A percentile compares a stretch with the other conserved stretches of the same genome.
Evolutionary conservation across 1,139 yeast species (phyloP).

Genomic region (Pichia inconspicua): DNA sequence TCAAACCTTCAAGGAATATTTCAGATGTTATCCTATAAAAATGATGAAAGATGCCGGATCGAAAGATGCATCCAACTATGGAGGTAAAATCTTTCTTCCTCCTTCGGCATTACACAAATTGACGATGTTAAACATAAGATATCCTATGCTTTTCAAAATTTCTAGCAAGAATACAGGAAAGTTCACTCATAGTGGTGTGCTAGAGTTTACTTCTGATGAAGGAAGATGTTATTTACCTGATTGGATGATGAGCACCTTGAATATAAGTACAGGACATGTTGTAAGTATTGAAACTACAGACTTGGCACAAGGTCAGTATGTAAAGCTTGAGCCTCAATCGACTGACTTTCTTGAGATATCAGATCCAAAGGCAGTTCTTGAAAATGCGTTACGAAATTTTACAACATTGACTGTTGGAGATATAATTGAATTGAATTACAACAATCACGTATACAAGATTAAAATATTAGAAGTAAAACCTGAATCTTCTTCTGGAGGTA

Average conservation of each 20-base stretch:
- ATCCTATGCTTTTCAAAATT: constrained; percentile 90
- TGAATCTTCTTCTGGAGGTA: constrained; percentile 46
- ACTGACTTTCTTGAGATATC: constrained; percentile 87
- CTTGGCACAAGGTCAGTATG: constrained; percentile 79
- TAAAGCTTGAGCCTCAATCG: constrained; percentile 91
- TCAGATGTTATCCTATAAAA: constrained; percentile 83
- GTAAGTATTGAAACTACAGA: constrained; percentile 70
- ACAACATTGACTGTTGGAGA: constrained; percentile 84
- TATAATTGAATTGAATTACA: constrained; percentile 77
- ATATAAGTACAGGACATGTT: constrained; percentile 69
- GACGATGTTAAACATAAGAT: constrained; percentile 72
- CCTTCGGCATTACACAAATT: constrained; percentile 86
- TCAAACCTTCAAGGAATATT: constrained; percentile 59
- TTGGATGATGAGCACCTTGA: constrained; percentile 89
- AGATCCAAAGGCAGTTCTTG: constrained; percentile 95
- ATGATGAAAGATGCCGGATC: constrained; percentile 83
- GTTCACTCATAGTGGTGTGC: constrained; percentile 83
- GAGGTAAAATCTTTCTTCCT: constrained; percentile 95
- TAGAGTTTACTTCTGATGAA: constrained; percentile 95
- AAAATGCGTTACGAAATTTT: constrained; percentile 81
- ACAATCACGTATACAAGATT: constrained; percentile 70
- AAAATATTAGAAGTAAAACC: constrained; percentile 88
- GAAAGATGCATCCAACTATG: constrained; percentile 78
- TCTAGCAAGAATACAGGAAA: constrained; percentile 57
- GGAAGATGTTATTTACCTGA: constrained; percentile 92